Percentiles rank a stretch among this genome's conserved stretches.
Conservation (phyloP, 2,329 filamentous ascomycete species). For the Trichoderma aggressivum region DNA sequence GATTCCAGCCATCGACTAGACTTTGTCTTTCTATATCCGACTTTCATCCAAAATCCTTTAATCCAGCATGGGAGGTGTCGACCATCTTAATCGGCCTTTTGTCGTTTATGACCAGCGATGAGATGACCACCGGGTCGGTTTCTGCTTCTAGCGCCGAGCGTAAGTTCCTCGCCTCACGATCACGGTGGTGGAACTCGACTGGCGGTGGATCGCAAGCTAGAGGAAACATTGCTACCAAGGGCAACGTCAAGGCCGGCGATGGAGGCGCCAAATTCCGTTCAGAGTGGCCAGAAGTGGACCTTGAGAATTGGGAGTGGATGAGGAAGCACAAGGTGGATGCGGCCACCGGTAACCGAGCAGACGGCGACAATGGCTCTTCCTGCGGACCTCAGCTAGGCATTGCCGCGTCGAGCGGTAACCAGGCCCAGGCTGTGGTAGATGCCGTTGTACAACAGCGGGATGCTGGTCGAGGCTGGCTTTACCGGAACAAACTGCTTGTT, state of each 20-base stretch:
- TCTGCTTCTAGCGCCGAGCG: slow-evolving; percentile 74
- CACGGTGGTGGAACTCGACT: slow-evolving; percentile 95
- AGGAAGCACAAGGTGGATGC: slow-evolving; percentile 75
- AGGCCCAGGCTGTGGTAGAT: slow-evolving; percentile 71
- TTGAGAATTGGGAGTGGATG: slow-evolving; percentile 92
- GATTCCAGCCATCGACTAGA: slow-evolving; percentile 88
- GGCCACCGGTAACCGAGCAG: slow-evolving; percentile 62
- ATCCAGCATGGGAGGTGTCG: slow-evolving; percentile 96
- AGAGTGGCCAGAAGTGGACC: slow-evolving; percentile 87
- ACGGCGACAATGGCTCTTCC: slow-evolving; percentile 48
- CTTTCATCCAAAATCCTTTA: slow-evolving; percentile 97
- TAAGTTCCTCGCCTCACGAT: slow-evolving; percentile 70
- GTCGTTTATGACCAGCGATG: slow-evolving; percentile 97
- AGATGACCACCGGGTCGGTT: slow-evolving; percentile 95
- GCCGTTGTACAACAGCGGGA: slow-evolving; percentile 72
- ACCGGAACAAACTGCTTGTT: slow-evolving; percentile 74
- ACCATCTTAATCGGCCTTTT: slow-evolving; percentile 93
- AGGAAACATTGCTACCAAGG: slow-evolving; percentile 55
- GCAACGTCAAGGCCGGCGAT: slow-evolving; percentile 87
- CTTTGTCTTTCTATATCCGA: slow-evolving; percentile 95
- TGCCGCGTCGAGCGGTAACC: slow-evolving; percentile 55
- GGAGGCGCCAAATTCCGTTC: slow-evolving; percentile 84
- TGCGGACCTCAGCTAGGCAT: slow-evolving; percentile 58
- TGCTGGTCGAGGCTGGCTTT: slow-evolving; percentile 77
- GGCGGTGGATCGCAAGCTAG: slow-evolving; percentile 73